Conservation (phyloP, 495 filamentous ascomycete species). For the Pyrenula aspistea region DNA sequence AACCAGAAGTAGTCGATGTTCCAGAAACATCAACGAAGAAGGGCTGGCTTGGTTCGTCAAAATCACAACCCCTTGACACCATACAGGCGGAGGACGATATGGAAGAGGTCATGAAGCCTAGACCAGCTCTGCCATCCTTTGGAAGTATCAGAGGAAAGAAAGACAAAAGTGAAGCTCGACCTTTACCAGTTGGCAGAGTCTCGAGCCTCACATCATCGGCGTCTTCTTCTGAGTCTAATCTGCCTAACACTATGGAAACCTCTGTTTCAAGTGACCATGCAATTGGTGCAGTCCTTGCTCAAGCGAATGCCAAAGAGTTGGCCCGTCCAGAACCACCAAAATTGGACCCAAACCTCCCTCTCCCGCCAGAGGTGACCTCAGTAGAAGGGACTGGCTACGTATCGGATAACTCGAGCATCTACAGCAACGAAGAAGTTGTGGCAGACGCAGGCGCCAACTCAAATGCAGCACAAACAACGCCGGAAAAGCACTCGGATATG, state of each 20-base stretch:
- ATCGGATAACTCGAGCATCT: conserved; percentile 27
- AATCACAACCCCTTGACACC: conserved; percentile 23
- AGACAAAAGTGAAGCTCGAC: conserved; percentile 13
- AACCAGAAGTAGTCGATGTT: conserved; percentile 44
- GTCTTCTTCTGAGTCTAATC: conserved; percentile 21
- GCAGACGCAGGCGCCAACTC: neutral
- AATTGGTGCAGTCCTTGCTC: conserved; percentile 45
- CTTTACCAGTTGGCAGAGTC: conserved; percentile 9
- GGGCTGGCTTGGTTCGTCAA: conserved; percentile 38
- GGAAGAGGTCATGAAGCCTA: conserved; percentile 58
- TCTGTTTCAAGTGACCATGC: conserved; percentile 53
- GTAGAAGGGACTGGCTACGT: conserved; percentile 46
- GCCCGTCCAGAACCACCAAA: conserved; percentile 18
- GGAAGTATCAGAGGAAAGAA: conserved; percentile 55
- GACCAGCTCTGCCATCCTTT: conserved; percentile 70
- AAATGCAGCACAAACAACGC: neutral
- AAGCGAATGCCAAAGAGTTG: conserved; percentile 31
- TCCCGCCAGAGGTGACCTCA: conserved; percentile 55
- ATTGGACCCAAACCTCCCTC: neutral
- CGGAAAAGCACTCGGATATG: neutral
- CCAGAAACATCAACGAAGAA: conserved; percentile 30
- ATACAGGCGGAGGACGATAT: conserved; percentile 37
- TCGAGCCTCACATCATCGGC: conserved; percentile 27
- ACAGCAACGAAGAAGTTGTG: conserved; percentile 3
- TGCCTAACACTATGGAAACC: conserved; percentile 4